phyloP scores from a whole-genome alignment of 768 basidiomycete genomes.

The Mycena chlorophos region DNA sequence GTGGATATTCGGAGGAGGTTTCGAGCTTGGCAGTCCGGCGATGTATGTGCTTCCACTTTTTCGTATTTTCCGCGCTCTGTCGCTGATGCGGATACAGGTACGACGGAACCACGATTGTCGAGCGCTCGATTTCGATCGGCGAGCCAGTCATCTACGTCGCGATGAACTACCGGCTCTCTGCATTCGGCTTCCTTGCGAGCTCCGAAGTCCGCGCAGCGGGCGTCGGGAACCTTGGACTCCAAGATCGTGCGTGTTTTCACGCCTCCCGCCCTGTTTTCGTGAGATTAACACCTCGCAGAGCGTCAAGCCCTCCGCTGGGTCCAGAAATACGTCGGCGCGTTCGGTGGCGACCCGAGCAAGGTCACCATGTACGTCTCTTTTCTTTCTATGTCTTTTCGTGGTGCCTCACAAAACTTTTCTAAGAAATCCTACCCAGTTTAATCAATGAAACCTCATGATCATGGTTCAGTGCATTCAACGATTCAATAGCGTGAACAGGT shows the following conservation, averaged over 20 bases:
- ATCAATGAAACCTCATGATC: too few relatives aligned
- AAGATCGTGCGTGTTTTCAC: slow-evolving; percentile 49
- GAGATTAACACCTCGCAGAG: slow-evolving; percentile 34
- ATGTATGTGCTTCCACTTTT: slow-evolving; percentile 27
- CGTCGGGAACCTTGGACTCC: slow-evolving; percentile 64
- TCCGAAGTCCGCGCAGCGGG: slow-evolving; percentile 53
- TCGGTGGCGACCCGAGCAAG: slow-evolving; percentile 65
- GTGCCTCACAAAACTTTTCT: too few relatives aligned
- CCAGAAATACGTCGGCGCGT: slow-evolving; percentile 60
- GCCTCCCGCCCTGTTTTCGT: not conserved
- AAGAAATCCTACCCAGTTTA: too few relatives aligned
- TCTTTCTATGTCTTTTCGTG: not conserved
- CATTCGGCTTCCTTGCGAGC: slow-evolving; percentile 53
- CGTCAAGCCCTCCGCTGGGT: slow-evolving; percentile 64
- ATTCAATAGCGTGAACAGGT: too few relatives aligned
- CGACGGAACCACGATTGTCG: slow-evolving; percentile 45
- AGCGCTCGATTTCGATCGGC: slow-evolving; percentile 42
- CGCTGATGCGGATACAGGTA: slow-evolving; percentile 29
- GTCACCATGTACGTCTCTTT: slow-evolving; percentile 52
- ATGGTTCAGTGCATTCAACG: too few relatives aligned
- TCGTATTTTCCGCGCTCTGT: not conserved
- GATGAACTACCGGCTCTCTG: slow-evolving; percentile 51
- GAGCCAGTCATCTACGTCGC: slow-evolving; percentile 53
- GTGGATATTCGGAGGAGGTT: slow-evolving; percentile 58
- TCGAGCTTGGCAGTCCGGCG: slow-evolving; percentile 41